phyloP scores from a whole-genome alignment of 305 asterid species.

The Fraxinus dipetala region DNA sequence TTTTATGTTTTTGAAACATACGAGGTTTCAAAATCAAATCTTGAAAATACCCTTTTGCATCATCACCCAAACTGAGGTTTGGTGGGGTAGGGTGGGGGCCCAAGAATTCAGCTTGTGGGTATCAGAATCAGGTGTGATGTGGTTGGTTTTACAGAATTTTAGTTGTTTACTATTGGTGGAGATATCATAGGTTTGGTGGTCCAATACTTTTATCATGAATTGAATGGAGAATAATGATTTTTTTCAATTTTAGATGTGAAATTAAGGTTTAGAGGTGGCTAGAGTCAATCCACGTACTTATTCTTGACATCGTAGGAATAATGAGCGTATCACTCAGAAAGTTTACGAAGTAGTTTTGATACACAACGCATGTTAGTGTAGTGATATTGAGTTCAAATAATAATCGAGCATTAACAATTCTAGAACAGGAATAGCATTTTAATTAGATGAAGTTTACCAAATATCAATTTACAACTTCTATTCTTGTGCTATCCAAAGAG shows the following conservation, averaged over 20 bases:
- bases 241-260: not conserved
- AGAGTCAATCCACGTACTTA: not conserved
- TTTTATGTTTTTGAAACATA: conserved; percentile 13
- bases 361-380: not conserved
- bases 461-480: not conserved
- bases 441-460: not conserved
- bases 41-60: not conserved
- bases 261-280: not conserved
- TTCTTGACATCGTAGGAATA: not conserved
- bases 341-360: not conserved
- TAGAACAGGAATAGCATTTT: not conserved
- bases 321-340: not conserved
- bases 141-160: not conserved
- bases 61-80: not conserved
- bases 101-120: not conserved
- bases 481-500: not conserved
- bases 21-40: conserved; percentile 2
- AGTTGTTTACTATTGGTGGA: not conserved
- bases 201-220: not conserved
- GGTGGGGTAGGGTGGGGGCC: not conserved
- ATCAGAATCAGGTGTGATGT: conserved; percentile 5
- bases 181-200: not conserved
- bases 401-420: not conserved
- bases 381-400: not conserved
- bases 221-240: not conserved